Base-by-base conservation (phyloP, 192 early-diverging fungal genomes). In the Spizellomyces punctatus region DNA sequence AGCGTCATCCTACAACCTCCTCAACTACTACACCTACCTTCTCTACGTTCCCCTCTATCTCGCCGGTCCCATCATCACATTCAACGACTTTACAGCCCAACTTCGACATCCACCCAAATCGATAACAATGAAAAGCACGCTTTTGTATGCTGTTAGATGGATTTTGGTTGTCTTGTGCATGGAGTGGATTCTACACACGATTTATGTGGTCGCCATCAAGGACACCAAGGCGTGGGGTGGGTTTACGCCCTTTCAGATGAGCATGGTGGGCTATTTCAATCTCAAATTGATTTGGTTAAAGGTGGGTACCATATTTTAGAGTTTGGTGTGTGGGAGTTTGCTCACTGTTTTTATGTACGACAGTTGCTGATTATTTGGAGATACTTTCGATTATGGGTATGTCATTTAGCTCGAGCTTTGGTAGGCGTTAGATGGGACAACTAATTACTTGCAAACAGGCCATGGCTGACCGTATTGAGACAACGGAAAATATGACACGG, bases 361-460 rank as follows among this genome's bases (percentile, higher is more conserved):
- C 66, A 93, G 88, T 78, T 99, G 14, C 79, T 96, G 68, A 91
- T 99, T 44, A 96, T 95, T 60, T 99, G 97, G 97, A 85, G 97
- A 46, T 98, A 96, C 80, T 98, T 96, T 77, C 85, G 97, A 46
- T 84, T 98, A 59, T 99, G 97, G 97, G 50, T 54, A 0, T n/a
- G 50, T 54, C 1, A 36, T 36, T 36, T 36, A 36, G 3, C 27
- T 36, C 27, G 27, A 36, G 27, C 27, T 36, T 36, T 36, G 27
- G 27, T 2, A 36, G 0, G 27, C 27, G 27, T 36, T 36, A 36
- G 27, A 36, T 36, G 27, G 3, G 27, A 3, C 27, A 36, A 36
- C 27, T 36, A 3, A 36, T 36, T 36, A 36, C 27, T 36, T 36
- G 27, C 27, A n/a, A n/a, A n/a, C 50, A 54, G 50, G 94, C 94